A percentile compares a stretch with the other conserved stretches of the same genome.
phyloP scores from a whole-genome alignment of 2,329 filamentous ascomycete genomes.

The Aotearoamyces nothofagi region DNA sequence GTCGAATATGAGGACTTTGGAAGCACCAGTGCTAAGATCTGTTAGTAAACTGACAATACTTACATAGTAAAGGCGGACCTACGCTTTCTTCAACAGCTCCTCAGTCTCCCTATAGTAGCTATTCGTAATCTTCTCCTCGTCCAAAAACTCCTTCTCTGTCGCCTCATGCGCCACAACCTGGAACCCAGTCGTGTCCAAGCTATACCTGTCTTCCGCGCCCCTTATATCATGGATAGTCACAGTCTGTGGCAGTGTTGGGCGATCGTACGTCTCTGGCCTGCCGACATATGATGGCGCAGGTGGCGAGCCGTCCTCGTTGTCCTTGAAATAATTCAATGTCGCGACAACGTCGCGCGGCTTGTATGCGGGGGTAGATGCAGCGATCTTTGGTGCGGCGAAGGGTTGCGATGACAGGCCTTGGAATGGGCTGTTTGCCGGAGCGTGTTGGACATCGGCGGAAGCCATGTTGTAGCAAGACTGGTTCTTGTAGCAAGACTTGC shows the following conservation, averaged over 20 bases:
- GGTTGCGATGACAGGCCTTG: too few relatives aligned
- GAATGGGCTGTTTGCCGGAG: too few relatives aligned
- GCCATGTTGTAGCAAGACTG: too few relatives aligned
- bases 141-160: slow-evolving; percentile 19
- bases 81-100: slow-evolving; percentile 20
- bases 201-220: slow-evolving; percentile 26
- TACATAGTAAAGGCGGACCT: slow-evolving; percentile 2
- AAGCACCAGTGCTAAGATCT: slow-evolving; percentile 34
- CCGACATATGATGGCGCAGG: not conserved
- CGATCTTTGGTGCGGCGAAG: too few relatives aligned
- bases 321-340: not conserved
- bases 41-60: slow-evolving; percentile 1
- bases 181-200: slow-evolving; percentile 25
- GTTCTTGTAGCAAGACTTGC: too few relatives aligned
- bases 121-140: slow-evolving; percentile 20
- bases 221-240: slow-evolving; percentile 25
- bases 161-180: slow-evolving; percentile 21
- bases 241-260: slow-evolving; percentile 19
- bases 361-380: too few relatives aligned
- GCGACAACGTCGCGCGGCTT: not conserved
- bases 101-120: slow-evolving; percentile 22
- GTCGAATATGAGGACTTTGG: slow-evolving; percentile 44
- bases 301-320: not conserved
- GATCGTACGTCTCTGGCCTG: not conserved
- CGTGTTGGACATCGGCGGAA: too few relatives aligned